Percentiles rank a stretch among this genome's conserved stretches.
phyloP scores from a whole-genome alignment of 148 eudicot species.

The Simmondsia chinensis region DNA sequence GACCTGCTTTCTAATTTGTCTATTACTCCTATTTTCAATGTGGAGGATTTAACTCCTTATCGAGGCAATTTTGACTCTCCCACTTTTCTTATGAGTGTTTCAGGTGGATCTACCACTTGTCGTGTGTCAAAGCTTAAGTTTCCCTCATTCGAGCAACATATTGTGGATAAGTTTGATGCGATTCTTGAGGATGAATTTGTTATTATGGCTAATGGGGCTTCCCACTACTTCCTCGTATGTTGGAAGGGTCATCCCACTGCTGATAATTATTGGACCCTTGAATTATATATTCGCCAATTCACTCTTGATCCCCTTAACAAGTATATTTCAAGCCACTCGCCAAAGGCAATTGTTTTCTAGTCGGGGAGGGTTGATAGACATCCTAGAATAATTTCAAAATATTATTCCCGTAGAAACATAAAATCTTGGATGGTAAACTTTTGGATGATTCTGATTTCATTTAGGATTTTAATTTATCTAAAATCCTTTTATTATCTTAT shows the following conservation, averaged over 20 bases:
- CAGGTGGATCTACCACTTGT: not conserved
- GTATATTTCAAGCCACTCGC: not conserved
- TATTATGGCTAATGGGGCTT: not conserved
- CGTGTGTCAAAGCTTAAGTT: not conserved
- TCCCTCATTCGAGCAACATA: not conserved
- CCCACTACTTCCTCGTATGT: not conserved
- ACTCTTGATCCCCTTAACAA: not conserved
- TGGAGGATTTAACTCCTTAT: not conserved
- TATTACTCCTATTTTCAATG: not conserved
- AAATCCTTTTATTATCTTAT: too few species aligned
- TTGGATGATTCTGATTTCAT: too few species aligned
- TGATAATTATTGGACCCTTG: not conserved
- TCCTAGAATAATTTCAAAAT: too few species aligned
- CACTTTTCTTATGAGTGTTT: not conserved
- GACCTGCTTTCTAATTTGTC: not conserved
- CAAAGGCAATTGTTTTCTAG: not conserved
- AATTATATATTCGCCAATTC: not conserved
- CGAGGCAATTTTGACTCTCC: not conserved
- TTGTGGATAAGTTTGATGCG: not conserved
- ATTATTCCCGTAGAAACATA: too few species aligned
- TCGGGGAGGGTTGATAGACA: conserved; percentile 1
- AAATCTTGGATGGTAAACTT: too few species aligned
- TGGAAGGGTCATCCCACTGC: not conserved
- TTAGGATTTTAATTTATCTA: too few species aligned
- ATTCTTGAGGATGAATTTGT: conserved; percentile 1